Evolutionary conservation across 2,329 filamentous ascomycete species (phyloP).

Genomic region (Cryphonectria parasitica): DNA sequence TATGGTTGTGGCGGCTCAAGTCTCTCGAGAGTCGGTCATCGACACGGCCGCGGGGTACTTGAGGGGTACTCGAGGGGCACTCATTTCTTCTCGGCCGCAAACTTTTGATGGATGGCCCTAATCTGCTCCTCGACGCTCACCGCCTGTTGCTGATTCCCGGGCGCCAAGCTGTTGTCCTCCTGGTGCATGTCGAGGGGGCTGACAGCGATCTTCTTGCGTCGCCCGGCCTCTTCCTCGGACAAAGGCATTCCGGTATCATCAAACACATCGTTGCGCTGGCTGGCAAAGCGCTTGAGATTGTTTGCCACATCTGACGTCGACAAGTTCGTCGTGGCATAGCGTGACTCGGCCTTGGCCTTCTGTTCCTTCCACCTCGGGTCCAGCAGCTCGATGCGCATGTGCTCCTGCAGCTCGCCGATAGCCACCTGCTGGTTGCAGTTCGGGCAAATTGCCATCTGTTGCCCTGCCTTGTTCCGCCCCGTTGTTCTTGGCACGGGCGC

Average conservation of each 20-base stretch:
- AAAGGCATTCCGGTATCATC: slow-evolving; percentile 73
- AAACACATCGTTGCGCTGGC: slow-evolving; percentile 85
- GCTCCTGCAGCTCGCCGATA: slow-evolving; percentile 83
- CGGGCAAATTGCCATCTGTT: slow-evolving; percentile 77
- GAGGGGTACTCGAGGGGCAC: not conserved
- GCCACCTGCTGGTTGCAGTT: slow-evolving; percentile 93
- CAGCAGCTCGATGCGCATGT: slow-evolving; percentile 92
- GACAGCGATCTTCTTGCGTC: slow-evolving; percentile 74
- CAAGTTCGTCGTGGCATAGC: slow-evolving; percentile 83
- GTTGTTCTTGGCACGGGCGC: slow-evolving; percentile 90
- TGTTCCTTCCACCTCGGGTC: slow-evolving; percentile 97
- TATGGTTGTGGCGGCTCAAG: not conserved
- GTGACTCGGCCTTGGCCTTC: slow-evolving; percentile 83
- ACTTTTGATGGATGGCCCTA: slow-evolving; percentile 62
- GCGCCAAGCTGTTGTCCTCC: slow-evolving; percentile 59
- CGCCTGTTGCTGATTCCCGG: slow-evolving; percentile 63
- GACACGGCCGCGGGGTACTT: not conserved
- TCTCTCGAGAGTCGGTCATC: not conserved
- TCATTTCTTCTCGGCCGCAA: slow-evolving; percentile 45
- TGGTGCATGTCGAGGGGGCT: slow-evolving; percentile 68
- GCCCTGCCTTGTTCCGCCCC: slow-evolving; percentile 66
- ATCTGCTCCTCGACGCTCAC: slow-evolving; percentile 89
- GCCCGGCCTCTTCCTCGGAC: slow-evolving; percentile 72
- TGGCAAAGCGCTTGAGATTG: slow-evolving; percentile 93
- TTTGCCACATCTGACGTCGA: slow-evolving; percentile 86